phyloP scores from a whole-genome alignment of 2,329 filamentous ascomycete genomes.

The Sclerotinia trifoliorum region DNA sequence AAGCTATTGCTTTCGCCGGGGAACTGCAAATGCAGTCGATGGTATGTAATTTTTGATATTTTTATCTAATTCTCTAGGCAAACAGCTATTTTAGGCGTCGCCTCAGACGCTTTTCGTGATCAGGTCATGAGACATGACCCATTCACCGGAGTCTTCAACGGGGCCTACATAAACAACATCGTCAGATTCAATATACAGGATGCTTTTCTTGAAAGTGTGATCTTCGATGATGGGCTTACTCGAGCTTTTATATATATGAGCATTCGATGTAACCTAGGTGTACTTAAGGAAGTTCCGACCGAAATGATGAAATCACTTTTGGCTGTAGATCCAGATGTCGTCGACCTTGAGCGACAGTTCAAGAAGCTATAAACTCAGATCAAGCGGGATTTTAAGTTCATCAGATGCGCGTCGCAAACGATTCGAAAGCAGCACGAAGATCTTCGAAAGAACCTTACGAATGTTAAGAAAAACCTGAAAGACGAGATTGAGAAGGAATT shows the following conservation, averaged over 20 bases:
- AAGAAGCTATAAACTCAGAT: slow-evolving; percentile 21
- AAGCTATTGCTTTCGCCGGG: background rate
- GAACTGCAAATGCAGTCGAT: no score
- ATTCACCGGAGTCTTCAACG: slow-evolving; percentile 28
- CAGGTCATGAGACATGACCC: slow-evolving; percentile 31
- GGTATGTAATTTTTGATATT: no score
- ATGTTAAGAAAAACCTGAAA: slow-evolving; percentile 25
- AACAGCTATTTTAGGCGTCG: no score
- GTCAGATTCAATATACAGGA: slow-evolving; percentile 30
- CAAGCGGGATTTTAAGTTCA: slow-evolving; percentile 25
- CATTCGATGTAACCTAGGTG: slow-evolving; percentile 26
- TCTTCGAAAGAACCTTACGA: slow-evolving; percentile 23
- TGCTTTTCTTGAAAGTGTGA: slow-evolving; percentile 27
- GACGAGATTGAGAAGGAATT: slow-evolving; percentile 16
- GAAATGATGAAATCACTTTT: slow-evolving; percentile 24
- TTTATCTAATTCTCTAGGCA: no score
- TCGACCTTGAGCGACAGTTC: slow-evolving; percentile 24
- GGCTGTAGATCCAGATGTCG: slow-evolving; percentile 19
- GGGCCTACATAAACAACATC: slow-evolving; percentile 28
- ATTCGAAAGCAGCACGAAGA: slow-evolving; percentile 22
- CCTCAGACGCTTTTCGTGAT: slow-evolving; percentile 24
- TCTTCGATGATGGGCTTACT: slow-evolving; percentile 25
- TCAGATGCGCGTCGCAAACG: slow-evolving; percentile 24
- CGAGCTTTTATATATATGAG: slow-evolving; percentile 29
- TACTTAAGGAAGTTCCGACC: slow-evolving; percentile 23